Percentiles rank a stretch among this genome's conserved stretches.
Conservation (phyloP, 2,329 filamentous ascomycete genomes). For the Hypoxylon sp. region DNA sequence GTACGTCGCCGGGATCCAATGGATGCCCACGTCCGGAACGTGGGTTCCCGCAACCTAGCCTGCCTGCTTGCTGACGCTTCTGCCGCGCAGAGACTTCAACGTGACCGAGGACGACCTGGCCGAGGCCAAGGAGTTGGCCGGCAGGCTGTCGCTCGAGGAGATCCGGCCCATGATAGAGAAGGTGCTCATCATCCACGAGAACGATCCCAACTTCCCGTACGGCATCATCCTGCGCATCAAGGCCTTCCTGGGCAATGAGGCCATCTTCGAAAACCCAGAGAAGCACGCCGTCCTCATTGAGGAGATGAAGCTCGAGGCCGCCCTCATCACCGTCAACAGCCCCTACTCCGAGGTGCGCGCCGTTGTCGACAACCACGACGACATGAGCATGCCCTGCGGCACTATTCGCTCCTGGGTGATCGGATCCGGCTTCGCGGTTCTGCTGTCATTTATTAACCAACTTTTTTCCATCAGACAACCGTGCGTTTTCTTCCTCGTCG, state of each 20-base stretch:
- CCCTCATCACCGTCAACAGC: slow-evolving; percentile 47
- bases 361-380: slow-evolving; percentile 62
- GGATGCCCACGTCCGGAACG: not conserved
- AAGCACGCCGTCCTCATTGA: slow-evolving; percentile 46
- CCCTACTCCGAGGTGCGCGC: slow-evolving; percentile 55
- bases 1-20: slow-evolving; percentile 20
- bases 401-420: slow-evolving; percentile 64
- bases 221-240: slow-evolving; percentile 51
- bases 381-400: slow-evolving; percentile 57
- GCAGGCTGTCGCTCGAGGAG: slow-evolving; percentile 35
- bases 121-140: slow-evolving; percentile 38
- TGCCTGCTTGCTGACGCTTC: not conserved
- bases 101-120: slow-evolving; percentile 39
- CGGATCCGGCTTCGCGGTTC: slow-evolving; percentile 58
- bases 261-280: slow-evolving; percentile 47
- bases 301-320: slow-evolving; percentile 48
- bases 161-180: slow-evolving; percentile 46
- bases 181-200: slow-evolving; percentile 52
- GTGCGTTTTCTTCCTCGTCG: too few relatives aligned
- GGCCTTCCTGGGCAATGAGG: slow-evolving; percentile 47
- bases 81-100: slow-evolving; percentile 35
- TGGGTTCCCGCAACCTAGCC: not conserved
- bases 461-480: slow-evolving; percentile 66
- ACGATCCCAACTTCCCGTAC: slow-evolving; percentile 58
- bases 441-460: slow-evolving; percentile 62